Evolutionary conservation across 2,329 filamentous ascomycete species (phyloP), one percentile per base, ranked within the genome.

Genomic region (Drechslerella dactyloides): DNA sequence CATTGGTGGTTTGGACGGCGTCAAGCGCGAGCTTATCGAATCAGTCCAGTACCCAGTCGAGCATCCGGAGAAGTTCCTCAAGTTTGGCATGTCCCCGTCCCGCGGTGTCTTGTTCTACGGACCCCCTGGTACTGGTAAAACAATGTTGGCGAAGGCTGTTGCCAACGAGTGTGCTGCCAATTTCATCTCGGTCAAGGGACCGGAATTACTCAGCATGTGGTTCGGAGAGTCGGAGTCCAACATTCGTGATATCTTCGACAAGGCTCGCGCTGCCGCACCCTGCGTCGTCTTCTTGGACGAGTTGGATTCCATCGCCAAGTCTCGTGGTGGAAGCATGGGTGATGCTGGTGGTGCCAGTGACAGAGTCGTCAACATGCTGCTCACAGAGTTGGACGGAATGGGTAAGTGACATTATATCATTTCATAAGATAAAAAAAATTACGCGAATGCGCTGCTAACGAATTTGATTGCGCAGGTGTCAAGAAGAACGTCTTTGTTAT

Each of bases 401-500:
- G 75, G 61, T 72, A 58, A 54, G 69, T 64, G 89, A 91, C 86
- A 85, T 87, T 83, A 51, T 52, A 15, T 19, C 11, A 77, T 65
- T 27, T 17, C 11, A 42, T 4, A 55, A n/a, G n/a, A n/a, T n/a
- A n/a, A n/a, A n/a, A n/a, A n/a, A n/a, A 5, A 2, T 44, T 46
- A 61, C 33, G 54, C 35, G 24, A 10, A 53, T 42, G 60, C 7
- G n/a, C 52, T 19, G n/a, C 40, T 4, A 19, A 35, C 23, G 15
- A 17, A 46, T 44, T 40, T 40, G 19, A 19, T 21, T 74, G 48
- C 75, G 56, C 10, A 70, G 68, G 75, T 46, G 75, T 93, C 42
- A 99, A 99, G 90, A 99, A 99, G 90, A 99, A 99, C 81, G 94
- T 99, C 75, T 99, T 99, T 82, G 94, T 99, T 75, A 99, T 99